phyloP scores from a whole-genome alignment of 2,329 filamentous ascomycete species.

The Penicillium capsulatum region DNA sequence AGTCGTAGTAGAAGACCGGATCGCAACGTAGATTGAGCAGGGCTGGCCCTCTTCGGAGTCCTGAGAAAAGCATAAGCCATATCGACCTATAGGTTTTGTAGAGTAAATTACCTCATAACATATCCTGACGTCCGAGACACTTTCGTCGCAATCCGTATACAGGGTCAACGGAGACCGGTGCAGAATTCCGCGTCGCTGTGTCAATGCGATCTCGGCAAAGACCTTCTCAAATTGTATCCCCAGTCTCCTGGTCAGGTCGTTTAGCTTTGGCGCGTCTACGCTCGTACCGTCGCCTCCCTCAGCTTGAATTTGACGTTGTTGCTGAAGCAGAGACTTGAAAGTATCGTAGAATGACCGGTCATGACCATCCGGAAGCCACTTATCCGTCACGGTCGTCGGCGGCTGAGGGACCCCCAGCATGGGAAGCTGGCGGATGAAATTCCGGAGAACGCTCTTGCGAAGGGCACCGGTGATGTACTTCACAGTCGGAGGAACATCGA shows the following conservation, averaged over 20 bases:
- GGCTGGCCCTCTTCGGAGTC: conserved; percentile 21
- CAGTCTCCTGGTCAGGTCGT: conserved; percentile 59
- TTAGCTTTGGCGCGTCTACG: conserved; percentile 57
- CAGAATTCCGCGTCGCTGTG: conserved; percentile 63
- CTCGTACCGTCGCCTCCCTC: conserved; percentile 47
- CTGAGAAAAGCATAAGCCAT: conserved; percentile 12
- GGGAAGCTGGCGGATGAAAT: conserved; percentile 49
- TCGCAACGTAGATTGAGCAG: conserved; percentile 34
- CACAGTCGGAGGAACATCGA: conserved; percentile 69
- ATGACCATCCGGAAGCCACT: conserved; percentile 39
- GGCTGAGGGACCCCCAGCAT: conserved; percentile 31
- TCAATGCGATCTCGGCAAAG: conserved; percentile 65
- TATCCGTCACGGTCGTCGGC: conserved; percentile 40
- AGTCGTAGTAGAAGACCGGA: conserved; percentile 32
- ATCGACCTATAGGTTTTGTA: neutral
- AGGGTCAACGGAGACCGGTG: conserved; percentile 56
- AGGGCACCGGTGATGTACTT: conserved; percentile 73
- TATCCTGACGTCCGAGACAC: conserved; percentile 56
- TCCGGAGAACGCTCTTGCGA: conserved; percentile 59
- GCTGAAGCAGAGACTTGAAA: conserved; percentile 50
- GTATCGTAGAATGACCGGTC: conserved; percentile 43
- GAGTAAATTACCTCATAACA: conserved; percentile 43
- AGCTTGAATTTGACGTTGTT: conserved; percentile 47
- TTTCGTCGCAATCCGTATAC: conserved; percentile 37
- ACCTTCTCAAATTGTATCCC: conserved; percentile 56